Evolutionary conservation across 257 asterid species (phyloP), one percentile per base, ranked within the genome.

Genomic region (Jaltomata sinuosa): DNA sequence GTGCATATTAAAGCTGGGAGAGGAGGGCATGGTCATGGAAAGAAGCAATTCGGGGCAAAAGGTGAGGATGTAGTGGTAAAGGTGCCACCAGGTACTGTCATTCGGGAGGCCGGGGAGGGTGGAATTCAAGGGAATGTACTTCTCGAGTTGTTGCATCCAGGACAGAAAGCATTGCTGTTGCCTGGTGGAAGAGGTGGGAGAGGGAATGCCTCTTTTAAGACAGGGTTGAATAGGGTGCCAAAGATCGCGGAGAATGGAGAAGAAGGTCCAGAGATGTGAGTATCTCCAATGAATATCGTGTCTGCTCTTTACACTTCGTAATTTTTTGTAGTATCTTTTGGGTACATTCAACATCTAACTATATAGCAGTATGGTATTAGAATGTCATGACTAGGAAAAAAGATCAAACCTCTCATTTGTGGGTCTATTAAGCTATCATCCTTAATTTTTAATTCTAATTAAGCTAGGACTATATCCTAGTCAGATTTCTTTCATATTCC

Each of bases 151-250:
- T 87, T 96, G 88, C 89, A 87, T 83, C 93, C 96, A 0, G 99
- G 98, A 67, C 95, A 96, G 88, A 89, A 88, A 89, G 98, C 97
- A 1, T 71, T 96, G 91, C 84, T 96, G 81, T 83, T 96, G 89
- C 95, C 94, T 0, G 99, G 98, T 36, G 98, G 98, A 67, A 93
- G 97, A 86, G 98, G 99, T 31, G 99, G 99, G 77, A 92, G 98
- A 88, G 99, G 99, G 54, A 96, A 96, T 71, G 92, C 97, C 0
- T 89, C 99, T 2, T 94, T 96, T 89, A 96, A 96, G 85, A 64
- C 97, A 0, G 98, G 98, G 7, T 85, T 49, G 69, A 97, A 97
- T 88, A 97, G 91, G 90, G 99, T 87, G 74, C 99, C 99, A 40
- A 94, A 87, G 93, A 94, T 97, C 69, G 99, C 98, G 0, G 99